phyloP scores from a whole-genome alignment of 805 yeast genomes.

The Phaffomyces thermotolerans region DNA sequence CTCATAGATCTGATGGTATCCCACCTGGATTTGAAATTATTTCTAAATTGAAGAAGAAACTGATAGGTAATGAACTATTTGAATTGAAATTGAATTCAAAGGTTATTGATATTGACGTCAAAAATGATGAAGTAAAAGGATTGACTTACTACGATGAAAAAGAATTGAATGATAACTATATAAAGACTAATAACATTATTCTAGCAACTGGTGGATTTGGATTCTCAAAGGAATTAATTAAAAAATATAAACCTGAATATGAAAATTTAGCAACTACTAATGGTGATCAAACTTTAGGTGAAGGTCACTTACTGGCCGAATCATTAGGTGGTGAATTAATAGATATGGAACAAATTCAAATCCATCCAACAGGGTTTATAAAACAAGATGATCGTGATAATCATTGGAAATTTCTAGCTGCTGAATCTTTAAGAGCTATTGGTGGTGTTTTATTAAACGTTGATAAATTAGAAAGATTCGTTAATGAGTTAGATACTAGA shows the following conservation, averaged over 20 bases:
- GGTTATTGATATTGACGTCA: conserved; percentile 27
- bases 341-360: conserved; percentile 53
- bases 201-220: conserved; percentile 58
- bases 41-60: conserved; percentile 33
- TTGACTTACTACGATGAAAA: conserved; percentile 32
- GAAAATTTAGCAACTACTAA: conserved; percentile 46
- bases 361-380: conserved; percentile 58
- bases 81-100: conserved; percentile 33
- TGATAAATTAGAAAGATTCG: conserved; percentile 35
- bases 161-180: conserved; percentile 17
- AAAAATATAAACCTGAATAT: conserved; percentile 40
- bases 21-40: conserved; percentile 59
- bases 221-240: conserved; percentile 30
- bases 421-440: conserved; percentile 51
- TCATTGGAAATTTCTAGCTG: conserved; percentile 50
- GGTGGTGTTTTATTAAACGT: conserved; percentile 49
- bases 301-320: conserved; percentile 46
- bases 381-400: conserved; percentile 33
- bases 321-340: conserved; percentile 41
- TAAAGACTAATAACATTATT: conserved; percentile 31
- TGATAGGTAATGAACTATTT: conserved; percentile 29
- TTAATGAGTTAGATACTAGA: conserved; percentile 47
- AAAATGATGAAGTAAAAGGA: conserved; percentile 30
- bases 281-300: conserved; percentile 50
- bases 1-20: conserved; percentile 64